These are phyloP conservation scores for Tuber indicum DNA, from an alignment of 495 filamentous ascomycete species.

Conservation along the genomic window DNA sequence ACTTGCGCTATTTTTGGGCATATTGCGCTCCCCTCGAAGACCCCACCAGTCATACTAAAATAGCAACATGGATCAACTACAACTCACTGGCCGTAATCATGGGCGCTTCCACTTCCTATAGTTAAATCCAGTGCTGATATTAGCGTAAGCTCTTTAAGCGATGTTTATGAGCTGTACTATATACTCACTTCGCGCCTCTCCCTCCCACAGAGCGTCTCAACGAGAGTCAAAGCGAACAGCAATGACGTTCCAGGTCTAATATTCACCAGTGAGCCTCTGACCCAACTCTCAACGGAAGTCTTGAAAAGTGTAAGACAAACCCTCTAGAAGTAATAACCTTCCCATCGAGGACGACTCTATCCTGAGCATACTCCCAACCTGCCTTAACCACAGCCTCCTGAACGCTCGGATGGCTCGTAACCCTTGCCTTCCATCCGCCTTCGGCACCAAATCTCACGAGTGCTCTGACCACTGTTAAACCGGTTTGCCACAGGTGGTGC, in stretches of 20 bases:
- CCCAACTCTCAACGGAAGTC: not conserved
- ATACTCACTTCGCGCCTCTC: conserved; percentile 23
- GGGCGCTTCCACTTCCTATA: conserved; percentile 30
- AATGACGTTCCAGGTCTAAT: conserved; percentile 28
- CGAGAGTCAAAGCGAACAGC: conserved; percentile 33
- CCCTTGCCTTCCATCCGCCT: conserved; percentile 21
- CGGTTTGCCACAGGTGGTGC: not conserved
- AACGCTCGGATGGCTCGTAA: conserved; percentile 34
- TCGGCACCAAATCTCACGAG: conserved; percentile 3
- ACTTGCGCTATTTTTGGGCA: not conserved
- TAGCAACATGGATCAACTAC: not conserved
- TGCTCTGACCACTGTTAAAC: not conserved
- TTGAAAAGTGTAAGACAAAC: conserved; percentile 4
- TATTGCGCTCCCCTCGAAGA: not conserved
- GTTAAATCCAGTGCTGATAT: not conserved
- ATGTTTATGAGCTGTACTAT: not conserved
- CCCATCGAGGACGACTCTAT: conserved; percentile 25
- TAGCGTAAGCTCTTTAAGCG: not conserved
- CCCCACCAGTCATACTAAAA: not conserved
- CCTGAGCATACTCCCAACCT: conserved; percentile 30
- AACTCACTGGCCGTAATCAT: conserved; percentile 21
- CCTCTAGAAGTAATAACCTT: conserved; percentile 33
- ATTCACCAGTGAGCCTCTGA: not conserved
- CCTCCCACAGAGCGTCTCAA: conserved; percentile 26
- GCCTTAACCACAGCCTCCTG: conserved; percentile 26